phyloP scores from a whole-genome alignment of 257 asterid genomes.

The Nicotiana tabacum region DNA sequence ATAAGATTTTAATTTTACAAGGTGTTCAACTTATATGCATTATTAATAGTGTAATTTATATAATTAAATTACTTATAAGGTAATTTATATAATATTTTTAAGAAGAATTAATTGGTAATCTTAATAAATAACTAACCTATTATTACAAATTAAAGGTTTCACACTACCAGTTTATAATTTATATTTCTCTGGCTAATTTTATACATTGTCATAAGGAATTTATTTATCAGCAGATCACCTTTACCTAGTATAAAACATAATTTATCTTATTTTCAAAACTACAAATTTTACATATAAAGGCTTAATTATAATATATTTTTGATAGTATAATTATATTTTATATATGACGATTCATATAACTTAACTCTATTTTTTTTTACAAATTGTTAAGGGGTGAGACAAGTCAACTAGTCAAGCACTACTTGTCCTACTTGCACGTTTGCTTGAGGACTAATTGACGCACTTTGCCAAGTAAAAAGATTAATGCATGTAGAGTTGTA shows the following conservation, averaged over 20 bases:
- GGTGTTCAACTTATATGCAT: neutral
- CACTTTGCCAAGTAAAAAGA: neutral
- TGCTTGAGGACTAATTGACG: neutral
- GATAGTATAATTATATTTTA: neutral
- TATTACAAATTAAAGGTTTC: neutral
- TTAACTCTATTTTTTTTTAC: neutral
- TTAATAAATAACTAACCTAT: neutral
- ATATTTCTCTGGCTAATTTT: too few species aligned
- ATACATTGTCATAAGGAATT: too few species aligned
- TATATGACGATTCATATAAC: neutral
- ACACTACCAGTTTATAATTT: too few species aligned
- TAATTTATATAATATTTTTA: too few species aligned
- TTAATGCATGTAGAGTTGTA: neutral
- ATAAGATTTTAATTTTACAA: too few species aligned
- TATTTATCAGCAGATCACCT: too few species aligned
- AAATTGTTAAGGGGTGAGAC: neutral
- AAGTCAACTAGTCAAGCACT: constrained; percentile 3
- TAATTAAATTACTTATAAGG: neutral
- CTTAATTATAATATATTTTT: too few species aligned
- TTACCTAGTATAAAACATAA: too few species aligned
- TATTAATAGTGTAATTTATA: too few species aligned
- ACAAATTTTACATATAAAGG: too few species aligned
- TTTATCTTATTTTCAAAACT: too few species aligned
- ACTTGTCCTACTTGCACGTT: neutral
- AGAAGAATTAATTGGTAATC: neutral